These are phyloP conservation scores for Draba incana DNA, from an alignment of 345 rosid genomes.

Conservation along the genomic window DNA sequence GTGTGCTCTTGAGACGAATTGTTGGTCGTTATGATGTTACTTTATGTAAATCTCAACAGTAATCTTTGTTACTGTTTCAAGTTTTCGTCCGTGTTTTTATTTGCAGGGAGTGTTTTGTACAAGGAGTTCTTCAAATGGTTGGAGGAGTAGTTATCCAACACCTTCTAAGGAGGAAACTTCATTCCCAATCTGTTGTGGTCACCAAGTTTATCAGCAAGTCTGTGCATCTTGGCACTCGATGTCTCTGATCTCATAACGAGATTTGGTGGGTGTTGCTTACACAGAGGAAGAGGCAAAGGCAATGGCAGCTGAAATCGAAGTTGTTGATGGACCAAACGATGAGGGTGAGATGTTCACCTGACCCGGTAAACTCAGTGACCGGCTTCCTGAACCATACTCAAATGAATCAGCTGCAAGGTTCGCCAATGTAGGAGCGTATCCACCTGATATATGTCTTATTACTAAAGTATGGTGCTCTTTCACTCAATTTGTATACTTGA, in stretches of 20 bases:
- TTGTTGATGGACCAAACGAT: constrained; percentile 94
- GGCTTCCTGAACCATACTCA: constrained; percentile 84
- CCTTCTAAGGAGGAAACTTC: constrained; percentile 78
- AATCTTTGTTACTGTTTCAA: no score
- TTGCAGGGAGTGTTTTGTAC: constrained; percentile 27
- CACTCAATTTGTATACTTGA: constrained; percentile 3
- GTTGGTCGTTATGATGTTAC: no score
- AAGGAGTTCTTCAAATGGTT: constrained; percentile 58
- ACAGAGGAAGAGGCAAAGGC: constrained; percentile 97
- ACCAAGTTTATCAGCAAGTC: constrained; percentile 92
- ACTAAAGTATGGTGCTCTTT: constrained; percentile 61
- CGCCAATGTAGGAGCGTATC: constrained; percentile 99
- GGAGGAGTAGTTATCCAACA: constrained; percentile 86
- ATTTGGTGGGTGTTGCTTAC: constrained; percentile 94
- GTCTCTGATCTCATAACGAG: constrained; percentile 90
- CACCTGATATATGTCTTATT: constrained; percentile 93
- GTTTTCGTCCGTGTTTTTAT: no score
- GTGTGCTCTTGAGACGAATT: no score
- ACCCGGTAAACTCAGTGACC: constrained; percentile 96
- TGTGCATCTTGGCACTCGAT: constrained; percentile 99
- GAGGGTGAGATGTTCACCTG: constrained; percentile 98
- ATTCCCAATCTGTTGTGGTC: constrained; percentile 79
- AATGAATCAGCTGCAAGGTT: constrained; percentile 97
- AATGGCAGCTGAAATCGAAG: constrained; percentile 99
- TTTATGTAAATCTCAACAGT: no score